Percentiles rank a stretch among this genome's conserved stretches.
Evolutionary conservation across 306 rosid genomes (phyloP).

Genomic region (Fragaria nilgerrensis): DNA sequence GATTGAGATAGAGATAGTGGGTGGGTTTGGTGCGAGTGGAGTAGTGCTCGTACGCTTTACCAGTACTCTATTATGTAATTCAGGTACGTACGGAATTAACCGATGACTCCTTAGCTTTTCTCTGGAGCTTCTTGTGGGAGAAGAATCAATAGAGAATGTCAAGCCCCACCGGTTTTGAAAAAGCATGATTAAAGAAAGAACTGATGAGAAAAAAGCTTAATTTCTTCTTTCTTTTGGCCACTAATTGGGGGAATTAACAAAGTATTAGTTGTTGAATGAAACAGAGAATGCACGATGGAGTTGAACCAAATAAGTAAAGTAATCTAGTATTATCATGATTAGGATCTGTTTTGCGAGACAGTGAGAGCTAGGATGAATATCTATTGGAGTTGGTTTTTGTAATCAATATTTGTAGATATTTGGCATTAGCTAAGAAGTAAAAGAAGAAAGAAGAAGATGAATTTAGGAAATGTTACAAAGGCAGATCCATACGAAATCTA

Average conservation of each 20-base stretch:
- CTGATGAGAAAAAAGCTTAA: neutral
- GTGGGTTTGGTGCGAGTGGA: slow-evolving; percentile 9
- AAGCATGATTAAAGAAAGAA: neutral
- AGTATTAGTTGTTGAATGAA: neutral
- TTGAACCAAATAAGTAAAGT: neutral
- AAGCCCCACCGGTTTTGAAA: neutral
- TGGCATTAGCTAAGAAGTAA: no score
- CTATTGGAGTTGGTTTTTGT: neutral
- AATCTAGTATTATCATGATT: neutral
- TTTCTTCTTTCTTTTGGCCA: slow-evolving; percentile 7
- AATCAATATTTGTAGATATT: no score
- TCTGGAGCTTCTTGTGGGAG: neutral
- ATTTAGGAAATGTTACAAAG: no score
- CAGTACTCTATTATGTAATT: slow-evolving; percentile 4
- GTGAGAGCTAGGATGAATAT: neutral
- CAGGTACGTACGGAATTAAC: slow-evolving; percentile 16
- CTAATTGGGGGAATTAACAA: neutral
- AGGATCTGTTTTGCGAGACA: neutral
- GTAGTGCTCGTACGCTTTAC: slow-evolving; percentile 10
- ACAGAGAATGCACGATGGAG: neutral
- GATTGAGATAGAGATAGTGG: slow-evolving; percentile 1
- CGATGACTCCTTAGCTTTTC: no score
- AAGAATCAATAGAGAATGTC: neutral
- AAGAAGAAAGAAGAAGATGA: neutral
- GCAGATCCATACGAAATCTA: neutral